Percentiles rank a stretch among this genome's conserved stretches.
phyloP scores from a whole-genome alignment of 352 stramenopile genomes.

The Globisporangium paroecandrum region DNA sequence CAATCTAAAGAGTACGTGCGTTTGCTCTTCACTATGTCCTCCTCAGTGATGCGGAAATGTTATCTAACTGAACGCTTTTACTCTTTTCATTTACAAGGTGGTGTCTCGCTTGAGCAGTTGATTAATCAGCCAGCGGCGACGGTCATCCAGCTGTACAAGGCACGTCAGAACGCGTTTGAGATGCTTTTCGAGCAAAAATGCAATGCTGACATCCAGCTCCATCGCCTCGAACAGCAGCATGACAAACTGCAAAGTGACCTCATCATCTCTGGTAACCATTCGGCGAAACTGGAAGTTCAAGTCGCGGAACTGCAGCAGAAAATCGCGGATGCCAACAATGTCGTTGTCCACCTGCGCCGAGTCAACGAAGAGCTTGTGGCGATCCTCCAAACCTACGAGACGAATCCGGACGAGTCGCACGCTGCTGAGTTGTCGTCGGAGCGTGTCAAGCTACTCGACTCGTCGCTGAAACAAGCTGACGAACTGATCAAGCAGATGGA shows the following conservation, averaged over 20 bases:
- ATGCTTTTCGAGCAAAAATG: conserved; percentile 55
- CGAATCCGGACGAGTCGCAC: conserved; percentile 37
- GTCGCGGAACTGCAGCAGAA: conserved; percentile 42
- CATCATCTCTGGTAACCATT: conserved; percentile 41
- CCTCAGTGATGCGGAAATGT: neutral
- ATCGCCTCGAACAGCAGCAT: conserved; percentile 45
- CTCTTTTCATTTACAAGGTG: conserved; percentile 20
- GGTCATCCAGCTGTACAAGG: conserved; percentile 51
- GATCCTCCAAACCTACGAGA: conserved; percentile 64
- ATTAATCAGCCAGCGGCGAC: conserved; percentile 37
- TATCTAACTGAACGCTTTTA: conserved; percentile 1
- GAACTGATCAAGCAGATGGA: conserved; percentile 18
- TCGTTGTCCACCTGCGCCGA: conserved; percentile 41
- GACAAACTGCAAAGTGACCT: conserved; percentile 49
- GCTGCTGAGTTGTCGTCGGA: conserved; percentile 24
- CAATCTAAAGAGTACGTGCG: conserved; percentile 38
- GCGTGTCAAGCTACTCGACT: conserved; percentile 41
- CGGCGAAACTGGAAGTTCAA: conserved; percentile 45
- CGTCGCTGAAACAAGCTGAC: conserved; percentile 44
- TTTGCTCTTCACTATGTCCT: neutral
- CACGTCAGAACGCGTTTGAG: conserved; percentile 58
- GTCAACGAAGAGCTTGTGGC: conserved; percentile 59
- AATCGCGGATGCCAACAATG: conserved; percentile 32
- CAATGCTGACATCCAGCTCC: conserved; percentile 46
- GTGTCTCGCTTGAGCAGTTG: conserved; percentile 41